Evolutionary conservation across 805 yeast genomes (phyloP).

Genomic region (Debaryomyces castellii): DNA sequence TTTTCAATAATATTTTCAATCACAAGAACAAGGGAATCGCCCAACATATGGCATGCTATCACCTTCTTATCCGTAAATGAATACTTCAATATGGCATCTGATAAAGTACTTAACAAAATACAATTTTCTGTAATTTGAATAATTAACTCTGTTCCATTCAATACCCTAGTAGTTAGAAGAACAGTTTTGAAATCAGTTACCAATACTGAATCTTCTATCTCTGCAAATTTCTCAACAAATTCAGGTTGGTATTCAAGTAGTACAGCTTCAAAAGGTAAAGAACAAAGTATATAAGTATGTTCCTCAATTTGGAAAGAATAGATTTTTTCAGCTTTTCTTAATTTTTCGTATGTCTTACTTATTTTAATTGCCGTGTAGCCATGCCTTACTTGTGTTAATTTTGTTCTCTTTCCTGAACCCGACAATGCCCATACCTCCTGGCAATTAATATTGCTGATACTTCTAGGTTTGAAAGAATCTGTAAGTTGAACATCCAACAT

Average conservation of each 20-base stretch:
- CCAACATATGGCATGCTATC: constrained; percentile 8
- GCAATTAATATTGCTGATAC: constrained; percentile 13
- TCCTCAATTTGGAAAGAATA: constrained; percentile 15
- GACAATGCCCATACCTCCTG: constrained; percentile 47
- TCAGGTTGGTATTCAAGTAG: constrained; percentile 28
- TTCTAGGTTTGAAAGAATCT: constrained; percentile 21
- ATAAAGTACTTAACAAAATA: constrained; percentile 21
- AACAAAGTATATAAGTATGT: constrained; percentile 27
- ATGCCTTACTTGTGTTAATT: constrained; percentile 28
- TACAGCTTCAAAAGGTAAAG: constrained; percentile 38
- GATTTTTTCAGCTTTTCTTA: constrained; percentile 29
- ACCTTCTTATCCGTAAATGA: constrained; percentile 9
- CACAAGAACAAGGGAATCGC: constrained; percentile 11
- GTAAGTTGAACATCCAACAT: constrained; percentile 40
- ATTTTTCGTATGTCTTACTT: constrained; percentile 24
- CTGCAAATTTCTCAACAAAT: constrained; percentile 21
- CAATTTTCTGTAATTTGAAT: constrained; percentile 26
- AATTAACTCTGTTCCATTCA: constrained; percentile 11
- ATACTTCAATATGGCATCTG: constrained; percentile 6
- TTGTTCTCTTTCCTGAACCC: constrained; percentile 34
- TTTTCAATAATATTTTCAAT: constrained; percentile 7
- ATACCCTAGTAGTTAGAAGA: constrained; percentile 9
- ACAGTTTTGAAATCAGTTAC: constrained; percentile 15
- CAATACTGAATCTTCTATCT: constrained; percentile 19
- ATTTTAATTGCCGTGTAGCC: constrained; percentile 30